A percentile compares a stretch with the other conserved stretches of the same genome.
These are phyloP conservation scores for Amesomyces nigricolor DNA, from an alignment of 2,329 filamentous ascomycete genomes.

Conservation along the genomic window DNA sequence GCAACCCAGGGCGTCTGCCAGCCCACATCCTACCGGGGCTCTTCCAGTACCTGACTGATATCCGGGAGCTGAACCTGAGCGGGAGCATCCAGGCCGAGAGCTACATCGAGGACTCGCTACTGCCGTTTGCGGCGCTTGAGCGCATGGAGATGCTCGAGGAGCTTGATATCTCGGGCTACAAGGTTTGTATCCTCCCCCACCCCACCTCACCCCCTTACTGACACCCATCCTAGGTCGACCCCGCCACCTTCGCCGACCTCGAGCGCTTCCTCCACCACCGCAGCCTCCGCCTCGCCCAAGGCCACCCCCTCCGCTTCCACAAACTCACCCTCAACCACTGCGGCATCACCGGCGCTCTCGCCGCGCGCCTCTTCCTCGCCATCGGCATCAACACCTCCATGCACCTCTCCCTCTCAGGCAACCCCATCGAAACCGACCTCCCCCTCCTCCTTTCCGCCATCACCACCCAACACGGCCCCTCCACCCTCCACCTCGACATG, in stretches of 20 bases:
- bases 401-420: constrained; percentile 46
- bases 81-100: constrained; percentile 47
- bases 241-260: constrained; percentile 43
- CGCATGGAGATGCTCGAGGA: constrained; percentile 45
- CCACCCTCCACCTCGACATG: constrained; percentile 50
- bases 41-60: constrained; percentile 38
- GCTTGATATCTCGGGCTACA: constrained; percentile 50
- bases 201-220: not conserved
- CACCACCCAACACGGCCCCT: constrained; percentile 42
- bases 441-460: constrained; percentile 46
- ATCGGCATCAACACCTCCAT: constrained; percentile 45
- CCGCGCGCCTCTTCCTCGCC: constrained; percentile 46
- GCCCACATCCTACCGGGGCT: constrained; percentile 42
- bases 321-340: constrained; percentile 47
- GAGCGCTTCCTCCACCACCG: constrained; percentile 38
- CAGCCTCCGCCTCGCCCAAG: constrained; percentile 11
- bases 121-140: constrained; percentile 40
- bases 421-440: constrained; percentile 48
- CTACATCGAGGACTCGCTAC: constrained; percentile 39
- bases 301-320: constrained; percentile 35
- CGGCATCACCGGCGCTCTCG: constrained; percentile 45
- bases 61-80: constrained; percentile 46
- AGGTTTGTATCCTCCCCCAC: constrained; percentile 31
- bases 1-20: constrained; percentile 47
- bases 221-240: constrained; percentile 38